Evolutionary conservation across 441 rosid species (phyloP), one percentile per base, ranked within the genome.

Genomic region (Populus hybrid): DNA sequence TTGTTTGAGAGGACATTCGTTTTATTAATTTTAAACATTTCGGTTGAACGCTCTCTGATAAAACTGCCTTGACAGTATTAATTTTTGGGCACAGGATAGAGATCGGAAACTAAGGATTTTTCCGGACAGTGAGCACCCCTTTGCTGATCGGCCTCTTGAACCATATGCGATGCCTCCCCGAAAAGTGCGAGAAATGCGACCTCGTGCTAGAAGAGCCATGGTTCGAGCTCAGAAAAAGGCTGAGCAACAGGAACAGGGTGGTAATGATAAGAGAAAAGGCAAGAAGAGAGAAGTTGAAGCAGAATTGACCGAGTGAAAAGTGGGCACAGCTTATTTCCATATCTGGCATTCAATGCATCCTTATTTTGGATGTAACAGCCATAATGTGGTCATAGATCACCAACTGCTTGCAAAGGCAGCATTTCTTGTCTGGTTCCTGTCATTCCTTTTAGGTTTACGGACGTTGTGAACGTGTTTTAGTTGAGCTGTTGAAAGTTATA

Each of bases 31-130:
- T 74, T n/a, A 38, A 69, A 18, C 11, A 10, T 72, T 12, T 23
- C 34, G 38, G 10, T 74, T n/a, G 32, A 28, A 64, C n/a, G 4
- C 32, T 6, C 4, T 34, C 64, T 76, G 7, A 35, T 35, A 35
- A 35, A 35, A 7, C 7, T 35, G 36, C 36, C 36, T 35, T 36
- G 77, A 9, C 26, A 53, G 59, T 38, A 3, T 78, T 72, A 40
- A 75, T 23, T 46, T 73, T 75, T 85, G 75, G 61, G 69, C 83
- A 82, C 85, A 95, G 98, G 99, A 94, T 82, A 87, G 99, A 76
- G 99, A 95, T 84, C 83, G 91, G 71, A 95, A 94, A 83, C 84
- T 95, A 80, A 90, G 99, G 87, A 95, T 92, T 77, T 94, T 97
- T 87, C 83, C 90, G 35, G 94, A 83, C 36, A 70, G 83, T 80